Percentiles rank a stretch among this genome's conserved stretches.
Conservation (phyloP, 805 yeast genomes). For the Blastobotrys chiropterorum region DNA sequence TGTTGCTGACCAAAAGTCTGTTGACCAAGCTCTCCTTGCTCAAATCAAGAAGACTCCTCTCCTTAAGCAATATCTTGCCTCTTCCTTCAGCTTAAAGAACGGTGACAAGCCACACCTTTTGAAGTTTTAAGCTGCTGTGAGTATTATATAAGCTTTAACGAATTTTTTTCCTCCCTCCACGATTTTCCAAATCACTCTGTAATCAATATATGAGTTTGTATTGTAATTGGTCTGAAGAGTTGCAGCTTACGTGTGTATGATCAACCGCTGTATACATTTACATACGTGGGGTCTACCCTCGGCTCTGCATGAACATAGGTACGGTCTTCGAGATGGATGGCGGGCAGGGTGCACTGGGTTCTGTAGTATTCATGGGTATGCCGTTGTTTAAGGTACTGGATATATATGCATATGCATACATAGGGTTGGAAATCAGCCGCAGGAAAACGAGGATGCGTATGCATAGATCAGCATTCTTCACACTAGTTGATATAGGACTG, state of each 20-base stretch:
- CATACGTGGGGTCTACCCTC: no score
- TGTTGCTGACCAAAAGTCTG: slow-evolving; percentile 92
- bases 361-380: no score
- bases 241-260: neutral
- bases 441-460: no score
- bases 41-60: slow-evolving; percentile 97
- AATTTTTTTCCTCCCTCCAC: neutral
- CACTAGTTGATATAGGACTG: no score
- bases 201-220: neutral
- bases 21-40: slow-evolving; percentile 85
- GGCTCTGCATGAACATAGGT: no score
- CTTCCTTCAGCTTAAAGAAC: slow-evolving; percentile 93
- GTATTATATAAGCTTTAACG: neutral
- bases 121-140: slow-evolving; percentile 63
- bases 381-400: neutral
- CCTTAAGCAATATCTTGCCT: slow-evolving; percentile 91
- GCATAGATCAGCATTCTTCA: no score
- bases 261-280: neutral
- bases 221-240: neutral
- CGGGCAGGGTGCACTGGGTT: no score
- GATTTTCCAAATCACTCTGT: neutral
- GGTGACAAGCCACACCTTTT: slow-evolving; percentile 98
- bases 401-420: neutral
- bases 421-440: no score
- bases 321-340: no score